phyloP scores from a whole-genome alignment of 306 rosid species.

The cucumber (Cucumis sativus) region Cucumber_9930_V3 NC_026657.2:10413001-10413500 shows the following conservation, averaged over 20 bases:
- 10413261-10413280: background rate
- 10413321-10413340: slow-evolving; percentile 10
- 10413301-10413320: background rate
- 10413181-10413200: slow-evolving; percentile 1
- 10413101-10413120: background rate
- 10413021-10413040: background rate
- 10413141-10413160: background rate
- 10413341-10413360: slow-evolving; percentile 7
- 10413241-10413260: background rate
- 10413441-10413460: background rate
- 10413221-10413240: background rate
- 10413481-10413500: background rate
- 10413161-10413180: background rate
- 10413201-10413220: slow-evolving; percentile 3
- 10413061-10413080: background rate
- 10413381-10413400: slow-evolving; percentile 2
- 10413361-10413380: slow-evolving; percentile 19
- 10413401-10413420: slow-evolving; percentile 13
- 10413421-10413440: slow-evolving; percentile 12
- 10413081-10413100: background rate
- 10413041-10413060: background rate
- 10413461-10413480: background rate
- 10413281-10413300: background rate
- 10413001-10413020: slow-evolving; percentile 17
- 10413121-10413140: background rate